Percentiles rank a stretch among this genome's conserved stretches.
phyloP scores from a whole-genome alignment of 169 alveolate genomes.

The Cryptosporidium viatorum region DNA sequence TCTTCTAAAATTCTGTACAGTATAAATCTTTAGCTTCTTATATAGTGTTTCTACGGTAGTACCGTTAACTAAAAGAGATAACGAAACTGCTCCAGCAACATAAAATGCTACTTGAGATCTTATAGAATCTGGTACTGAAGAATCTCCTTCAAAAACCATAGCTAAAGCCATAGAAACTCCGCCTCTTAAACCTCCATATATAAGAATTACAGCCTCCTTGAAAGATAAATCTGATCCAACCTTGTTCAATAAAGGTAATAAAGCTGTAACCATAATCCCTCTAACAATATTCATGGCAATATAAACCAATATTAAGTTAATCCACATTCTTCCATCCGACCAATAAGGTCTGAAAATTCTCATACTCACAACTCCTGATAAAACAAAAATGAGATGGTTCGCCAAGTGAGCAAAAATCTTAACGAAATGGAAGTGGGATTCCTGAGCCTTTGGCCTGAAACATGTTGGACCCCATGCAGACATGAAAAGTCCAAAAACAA shows the following conservation, averaged over 20 bases:
- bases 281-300: slow-evolving; percentile 76
- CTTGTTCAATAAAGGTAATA: slow-evolving; percentile 71
- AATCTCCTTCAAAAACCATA: slow-evolving; percentile 88
- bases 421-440: slow-evolving; percentile 74
- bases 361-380: slow-evolving; percentile 77
- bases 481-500: slow-evolving; percentile 79
- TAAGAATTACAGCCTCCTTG: slow-evolving; percentile 81
- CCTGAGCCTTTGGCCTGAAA: slow-evolving; percentile 75
- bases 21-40: slow-evolving; percentile 85
- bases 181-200: slow-evolving; percentile 94
- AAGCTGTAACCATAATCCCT: slow-evolving; percentile 64
- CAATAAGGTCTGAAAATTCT: slow-evolving; percentile 74
- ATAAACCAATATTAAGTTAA: slow-evolving; percentile 76
- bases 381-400: slow-evolving; percentile 77
- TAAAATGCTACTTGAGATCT: slow-evolving; percentile 89
- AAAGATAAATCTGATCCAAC: slow-evolving; percentile 78
- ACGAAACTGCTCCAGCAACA: slow-evolving; percentile 90
- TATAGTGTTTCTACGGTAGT: slow-evolving; percentile 88
- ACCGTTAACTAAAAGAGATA: slow-evolving; percentile 90
- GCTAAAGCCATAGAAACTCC: slow-evolving; percentile 92
- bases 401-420: slow-evolving; percentile 76
- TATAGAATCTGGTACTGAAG: slow-evolving; percentile 79
- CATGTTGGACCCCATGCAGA: slow-evolving; percentile 77
- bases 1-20: slow-evolving; percentile 88
- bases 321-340: slow-evolving; percentile 77